Evolutionary conservation across 176 grass and related monocot genomes (phyloP).

Genomic region (Oryza glumipatula): DNA sequence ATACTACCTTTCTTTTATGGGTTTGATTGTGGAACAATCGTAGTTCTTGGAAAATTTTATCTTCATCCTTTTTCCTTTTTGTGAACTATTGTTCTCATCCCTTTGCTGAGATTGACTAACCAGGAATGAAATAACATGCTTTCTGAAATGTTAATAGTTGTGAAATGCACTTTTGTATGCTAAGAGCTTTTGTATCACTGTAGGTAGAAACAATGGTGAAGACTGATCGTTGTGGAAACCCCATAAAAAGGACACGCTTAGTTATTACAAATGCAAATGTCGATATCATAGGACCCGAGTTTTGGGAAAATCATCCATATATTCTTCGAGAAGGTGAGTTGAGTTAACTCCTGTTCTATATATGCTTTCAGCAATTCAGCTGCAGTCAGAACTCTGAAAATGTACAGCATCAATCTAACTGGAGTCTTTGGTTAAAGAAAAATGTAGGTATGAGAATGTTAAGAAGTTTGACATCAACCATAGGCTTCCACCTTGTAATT

Average conservation of each 20-base stretch:
- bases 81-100: background rate
- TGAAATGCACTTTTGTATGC: constrained; percentile 5
- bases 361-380: constrained; percentile 9
- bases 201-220: constrained; percentile 55
- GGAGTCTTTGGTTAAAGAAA: background rate
- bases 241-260: constrained; percentile 37
- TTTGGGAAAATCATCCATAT: constrained; percentile 56
- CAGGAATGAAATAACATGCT: background rate
- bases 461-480: no score
- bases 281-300: constrained; percentile 56
- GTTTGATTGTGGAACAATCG: background rate
- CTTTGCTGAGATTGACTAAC: background rate
- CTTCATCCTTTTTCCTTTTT: background rate
- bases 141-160: background rate
- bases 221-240: constrained; percentile 27
- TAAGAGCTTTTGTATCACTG: constrained; percentile 19
- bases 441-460: no score
- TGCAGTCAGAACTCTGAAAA: constrained; percentile 5
- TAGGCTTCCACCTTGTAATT: no score
- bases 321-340: constrained; percentile 63
- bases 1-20: constrained; percentile 15
- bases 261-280: constrained; percentile 40
- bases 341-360: constrained; percentile 33
- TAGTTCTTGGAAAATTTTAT: background rate
- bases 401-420: constrained; percentile 30